These are phyloP conservation scores for Arxiozyma slooffiae DNA, from an alignment of 1,139 yeast genomes.

Conservation along the genomic window DNA sequence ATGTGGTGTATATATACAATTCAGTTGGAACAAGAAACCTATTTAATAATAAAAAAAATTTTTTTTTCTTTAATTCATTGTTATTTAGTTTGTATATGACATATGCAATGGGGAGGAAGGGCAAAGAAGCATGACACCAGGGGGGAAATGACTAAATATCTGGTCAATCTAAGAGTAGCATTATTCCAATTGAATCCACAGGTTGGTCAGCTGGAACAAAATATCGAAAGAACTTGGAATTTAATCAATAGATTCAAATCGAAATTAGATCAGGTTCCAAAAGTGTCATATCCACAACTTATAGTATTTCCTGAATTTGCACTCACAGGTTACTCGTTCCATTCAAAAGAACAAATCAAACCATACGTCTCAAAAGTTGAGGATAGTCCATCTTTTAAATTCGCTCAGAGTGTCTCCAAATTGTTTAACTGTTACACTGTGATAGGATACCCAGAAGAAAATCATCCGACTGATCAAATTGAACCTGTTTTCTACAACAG, in stretches of 20 bases:
- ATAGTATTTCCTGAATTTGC: slow-evolving; percentile 78
- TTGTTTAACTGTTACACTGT: slow-evolving; percentile 56
- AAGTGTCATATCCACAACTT: slow-evolving; percentile 38
- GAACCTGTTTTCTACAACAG: slow-evolving; percentile 50
- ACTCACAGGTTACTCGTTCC: slow-evolving; percentile 74
- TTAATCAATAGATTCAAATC: slow-evolving; percentile 20
- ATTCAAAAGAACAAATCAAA: slow-evolving; percentile 39
- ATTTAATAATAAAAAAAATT: no score
- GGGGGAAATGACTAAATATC: slow-evolving; percentile 6
- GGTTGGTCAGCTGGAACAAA: slow-evolving; percentile 50
- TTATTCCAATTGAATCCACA: slow-evolving; percentile 60
- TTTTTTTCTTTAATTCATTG: background rate
- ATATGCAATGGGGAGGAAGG: background rate
- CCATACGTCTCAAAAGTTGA: slow-evolving; percentile 44
- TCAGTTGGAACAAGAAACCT: no score
- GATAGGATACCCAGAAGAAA: slow-evolving; percentile 70
- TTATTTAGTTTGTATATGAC: no score
- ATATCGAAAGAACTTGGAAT: slow-evolving; percentile 39
- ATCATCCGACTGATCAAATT: slow-evolving; percentile 10
- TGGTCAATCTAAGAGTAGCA: slow-evolving; percentile 46
- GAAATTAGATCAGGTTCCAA: slow-evolving; percentile 5
- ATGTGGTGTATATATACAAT: no score
- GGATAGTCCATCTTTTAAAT: slow-evolving; percentile 40
- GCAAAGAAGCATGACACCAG: background rate
- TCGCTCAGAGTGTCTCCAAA: slow-evolving; percentile 50